A percentile compares a stretch with the other conserved stretches of the same genome.
Conservation (phyloP, 371 early-diverging fungal genomes). For the Syncephalastrum racemosum region DNA sequence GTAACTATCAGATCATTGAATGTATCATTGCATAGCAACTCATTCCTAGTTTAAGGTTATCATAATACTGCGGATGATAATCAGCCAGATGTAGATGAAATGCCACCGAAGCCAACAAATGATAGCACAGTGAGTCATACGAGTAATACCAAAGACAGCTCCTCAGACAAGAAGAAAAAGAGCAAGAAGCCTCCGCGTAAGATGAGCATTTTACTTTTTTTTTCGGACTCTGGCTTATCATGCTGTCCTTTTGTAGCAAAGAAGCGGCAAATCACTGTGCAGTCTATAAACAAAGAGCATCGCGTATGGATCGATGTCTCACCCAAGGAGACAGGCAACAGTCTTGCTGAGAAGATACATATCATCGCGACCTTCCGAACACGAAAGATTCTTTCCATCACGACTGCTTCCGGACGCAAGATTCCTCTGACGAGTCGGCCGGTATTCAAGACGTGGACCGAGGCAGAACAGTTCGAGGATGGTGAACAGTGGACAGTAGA, state of each 20-base stretch:
- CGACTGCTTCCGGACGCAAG: constrained; percentile 38
- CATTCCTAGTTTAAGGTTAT: no score
- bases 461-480: constrained; percentile 37
- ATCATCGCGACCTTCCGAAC: constrained; percentile 49
- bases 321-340: constrained; percentile 45
- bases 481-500: constrained; percentile 49
- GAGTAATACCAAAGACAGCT: not conserved
- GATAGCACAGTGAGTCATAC: not conserved
- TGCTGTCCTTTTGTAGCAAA: constrained; percentile 5
- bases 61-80: no score
- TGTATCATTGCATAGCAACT: no score
- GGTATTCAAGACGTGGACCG: constrained; percentile 38
- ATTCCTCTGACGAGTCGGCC: constrained; percentile 35
- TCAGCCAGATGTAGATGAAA: not conserved
- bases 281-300: constrained; percentile 44
- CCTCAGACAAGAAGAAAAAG: constrained; percentile 6
- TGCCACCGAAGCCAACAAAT: not conserved
- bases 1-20: no score
- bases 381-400: constrained; percentile 38
- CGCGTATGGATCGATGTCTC: constrained; percentile 48
- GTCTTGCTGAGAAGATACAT: constrained; percentile 47
- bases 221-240: not conserved
- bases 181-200: not conserved
- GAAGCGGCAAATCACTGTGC: constrained; percentile 45
- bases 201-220: not conserved